Conservation (phyloP, 257 asterid species). For the Solanum commersonii region DNA sequence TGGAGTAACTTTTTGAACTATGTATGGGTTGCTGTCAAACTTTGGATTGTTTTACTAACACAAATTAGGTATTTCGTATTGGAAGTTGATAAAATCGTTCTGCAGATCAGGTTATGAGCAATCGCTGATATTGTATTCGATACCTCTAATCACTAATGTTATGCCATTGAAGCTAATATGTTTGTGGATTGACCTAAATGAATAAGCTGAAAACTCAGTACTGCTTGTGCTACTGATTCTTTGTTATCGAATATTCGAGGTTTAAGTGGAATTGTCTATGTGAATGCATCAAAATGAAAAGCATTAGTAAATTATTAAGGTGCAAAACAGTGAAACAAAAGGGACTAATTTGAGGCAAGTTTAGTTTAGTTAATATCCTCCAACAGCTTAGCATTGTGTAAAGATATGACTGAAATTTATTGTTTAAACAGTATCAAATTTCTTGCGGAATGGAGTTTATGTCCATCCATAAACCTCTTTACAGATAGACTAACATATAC, state of each 20-base stretch:
- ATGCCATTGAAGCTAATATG: neutral
- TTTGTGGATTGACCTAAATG: neutral
- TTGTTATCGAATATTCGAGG: neutral
- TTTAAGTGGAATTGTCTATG: neutral
- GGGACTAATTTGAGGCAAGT: neutral
- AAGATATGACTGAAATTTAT: neutral
- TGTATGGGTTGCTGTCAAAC: neutral
- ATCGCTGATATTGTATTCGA: neutral
- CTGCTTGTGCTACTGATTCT: neutral
- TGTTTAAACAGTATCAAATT: neutral
- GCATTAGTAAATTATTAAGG: neutral
- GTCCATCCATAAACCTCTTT: neutral
- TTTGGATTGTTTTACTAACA: neutral
- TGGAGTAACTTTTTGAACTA: neutral
- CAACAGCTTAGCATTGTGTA: neutral
- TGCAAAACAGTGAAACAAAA: neutral
- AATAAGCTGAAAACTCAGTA: neutral
- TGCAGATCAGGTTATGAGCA: neutral
- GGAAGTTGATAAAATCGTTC: neutral
- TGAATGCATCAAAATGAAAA: neutral
- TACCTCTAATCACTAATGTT: neutral
- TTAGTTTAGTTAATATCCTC: neutral
- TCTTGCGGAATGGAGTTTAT: neutral
- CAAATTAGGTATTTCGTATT: neutral
- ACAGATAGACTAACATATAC: neutral